Base-by-base conservation (phyloP, 2,329 filamentous ascomycete species). In the Chrysoporthe deuterocubensis region DNA sequence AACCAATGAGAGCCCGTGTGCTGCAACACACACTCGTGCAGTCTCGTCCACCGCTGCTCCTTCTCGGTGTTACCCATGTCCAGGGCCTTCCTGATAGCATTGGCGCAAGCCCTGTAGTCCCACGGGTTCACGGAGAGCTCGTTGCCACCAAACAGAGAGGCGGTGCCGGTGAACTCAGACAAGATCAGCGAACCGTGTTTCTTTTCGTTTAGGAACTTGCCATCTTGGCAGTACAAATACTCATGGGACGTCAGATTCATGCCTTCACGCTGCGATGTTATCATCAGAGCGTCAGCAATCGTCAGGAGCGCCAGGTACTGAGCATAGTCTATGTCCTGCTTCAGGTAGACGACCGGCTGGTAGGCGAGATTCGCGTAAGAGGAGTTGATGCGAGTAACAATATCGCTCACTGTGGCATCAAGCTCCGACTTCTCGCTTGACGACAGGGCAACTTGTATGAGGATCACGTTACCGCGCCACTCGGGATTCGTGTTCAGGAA, bases 241-340 rank as follows among this genome's bases (percentile, higher is more conserved):
- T 98, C 95, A 76, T 98, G 96, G 6, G 92, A 94, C 0, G 95
- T 97, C 66, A 98, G 81, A 76, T 97, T 98, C 96, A 98, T 98
- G 71, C 95, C 95, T 78, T 98, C 95, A 64, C 96, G 93, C 73
- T 98, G 89, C 76, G 93, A 96, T 2, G 95, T 96, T 75, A 98
- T 96, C 88, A 97, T 96, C 62, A 98, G 83, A 2, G 91, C 92
- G 80, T 98, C 94, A 1, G 95, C 96, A 64, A 96, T 90, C 3
- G 93, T 93, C 59, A 97, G 85, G 8, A 98, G 83, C 1, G 94
- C 95, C n/a, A 98, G 86, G 74, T 97, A 98, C 76, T 97, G 94
- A 0, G 92, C 85, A 76, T 97, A 97, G 67, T 92, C 90, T 69
- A 98, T 96, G 74, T 98, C 95, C 78, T 98, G 95, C 79, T 96